These are phyloP conservation scores for Aspergillus bridgeri DNA, from an alignment of 495 filamentous ascomycete species.

Conservation along the genomic window DNA sequence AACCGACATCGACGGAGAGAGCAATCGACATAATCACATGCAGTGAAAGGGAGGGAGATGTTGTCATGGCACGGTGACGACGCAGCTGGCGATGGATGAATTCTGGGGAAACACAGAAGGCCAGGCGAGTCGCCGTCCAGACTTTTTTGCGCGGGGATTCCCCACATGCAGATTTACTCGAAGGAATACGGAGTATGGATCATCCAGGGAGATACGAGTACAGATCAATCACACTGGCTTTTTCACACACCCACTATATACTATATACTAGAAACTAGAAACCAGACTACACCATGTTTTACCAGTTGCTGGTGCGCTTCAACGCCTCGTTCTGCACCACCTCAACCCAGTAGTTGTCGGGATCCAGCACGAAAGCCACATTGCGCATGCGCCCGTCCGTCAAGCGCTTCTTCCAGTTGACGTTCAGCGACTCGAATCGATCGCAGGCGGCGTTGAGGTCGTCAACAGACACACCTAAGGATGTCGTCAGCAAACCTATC, in stretches of 20 bases:
- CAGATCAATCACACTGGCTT: too few species aligned
- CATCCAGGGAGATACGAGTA: background rate
- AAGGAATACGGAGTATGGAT: too few species aligned
- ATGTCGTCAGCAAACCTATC: constrained; percentile 20
- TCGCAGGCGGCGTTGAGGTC: constrained; percentile 80
- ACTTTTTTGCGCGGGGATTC: constrained; percentile 2
- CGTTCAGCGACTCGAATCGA: constrained; percentile 75
- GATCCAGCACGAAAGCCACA: constrained; percentile 91
- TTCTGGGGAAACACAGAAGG: constrained; percentile 7
- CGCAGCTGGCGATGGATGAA: background rate
- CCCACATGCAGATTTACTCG: too few species aligned
- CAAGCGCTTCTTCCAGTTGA: constrained; percentile 92
- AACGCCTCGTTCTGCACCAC: constrained; percentile 68
- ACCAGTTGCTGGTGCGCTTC: constrained; percentile 48
- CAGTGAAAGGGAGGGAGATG: background rate
- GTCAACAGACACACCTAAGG: constrained; percentile 78
- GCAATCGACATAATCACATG: constrained; percentile 12
- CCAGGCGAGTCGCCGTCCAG: background rate
- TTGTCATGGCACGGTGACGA: background rate
- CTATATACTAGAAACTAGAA: background rate
- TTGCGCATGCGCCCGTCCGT: constrained; percentile 91
- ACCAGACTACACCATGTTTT: constrained; percentile 6
- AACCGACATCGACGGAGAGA: constrained; percentile 19
- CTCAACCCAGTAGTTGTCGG: constrained; percentile 92
- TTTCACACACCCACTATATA: background rate